Evolutionary conservation across 305 asterid genomes (phyloP).

Genomic region (Galium porrigens): DNA sequence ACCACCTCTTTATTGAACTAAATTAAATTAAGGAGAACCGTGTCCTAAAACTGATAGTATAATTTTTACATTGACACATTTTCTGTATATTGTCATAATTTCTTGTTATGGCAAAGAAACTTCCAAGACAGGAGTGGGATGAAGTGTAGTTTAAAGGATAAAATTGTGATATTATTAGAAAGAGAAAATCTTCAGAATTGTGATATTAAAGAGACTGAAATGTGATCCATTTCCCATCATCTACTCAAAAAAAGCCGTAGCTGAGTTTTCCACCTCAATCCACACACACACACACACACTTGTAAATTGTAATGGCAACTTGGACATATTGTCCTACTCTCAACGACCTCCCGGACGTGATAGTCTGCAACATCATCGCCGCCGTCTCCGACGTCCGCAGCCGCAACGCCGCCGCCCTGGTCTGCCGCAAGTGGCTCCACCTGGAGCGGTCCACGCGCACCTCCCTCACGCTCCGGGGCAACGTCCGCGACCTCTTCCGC

Average conservation of each 20-base stretch:
- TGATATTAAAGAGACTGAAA: too few relatives aligned
- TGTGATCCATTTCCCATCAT: neutral
- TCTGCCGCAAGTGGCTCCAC: constrained; percentile 47
- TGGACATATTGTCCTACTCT: constrained; percentile 21
- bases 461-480: constrained; percentile 67
- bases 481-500: constrained; percentile 48
- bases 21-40: too few relatives aligned
- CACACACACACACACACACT: neutral
- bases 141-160: neutral
- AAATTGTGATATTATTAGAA: neutral
- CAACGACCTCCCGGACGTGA: constrained; percentile 63
- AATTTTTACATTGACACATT: too few relatives aligned
- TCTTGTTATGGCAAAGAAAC: neutral
- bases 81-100: too few relatives aligned
- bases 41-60: too few relatives aligned
- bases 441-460: constrained; percentile 66
- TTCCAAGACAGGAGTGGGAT: neutral
- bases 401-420: constrained; percentile 66
- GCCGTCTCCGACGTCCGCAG: constrained; percentile 51
- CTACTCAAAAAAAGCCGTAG: neutral
- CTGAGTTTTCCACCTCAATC: constrained; percentile 1
- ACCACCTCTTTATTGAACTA: too few relatives aligned
- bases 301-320: constrained; percentile 25
- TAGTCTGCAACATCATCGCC: constrained; percentile 60
- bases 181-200: neutral